Evolutionary conservation across 306 rosid genomes (phyloP), one percentile per base, ranked within the genome.

Genomic region (Rosa persica): DNA sequence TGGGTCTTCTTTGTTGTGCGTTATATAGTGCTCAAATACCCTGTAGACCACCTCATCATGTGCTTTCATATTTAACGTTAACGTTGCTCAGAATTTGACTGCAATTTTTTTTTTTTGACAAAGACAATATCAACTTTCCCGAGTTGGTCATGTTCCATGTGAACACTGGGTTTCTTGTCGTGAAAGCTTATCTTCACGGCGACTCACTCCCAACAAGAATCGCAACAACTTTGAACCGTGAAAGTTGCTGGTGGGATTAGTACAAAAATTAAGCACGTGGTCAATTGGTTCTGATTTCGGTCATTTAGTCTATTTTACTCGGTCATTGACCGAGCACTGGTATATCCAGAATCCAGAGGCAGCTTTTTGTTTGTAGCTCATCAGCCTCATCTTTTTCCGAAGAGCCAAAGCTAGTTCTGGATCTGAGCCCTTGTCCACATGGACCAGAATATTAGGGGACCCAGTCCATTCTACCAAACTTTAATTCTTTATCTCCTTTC

Each of bases 51-150:
- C 69, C 69, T 34, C 69, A 34, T 10, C 23, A 2, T 7, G 44
- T 42, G 44, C 44, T 42, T 42, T 7, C 44, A 42, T 1, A 16
- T 27, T 13, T 5, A 25, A 12, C 8, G 0, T 55, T 38, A 0
- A 6, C 2, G 1, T 58, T 79, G 82, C 77, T 60, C 58, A 39
- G 68, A 43, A 69, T 75, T 76, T 69, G 80, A 75, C 80, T 69
- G 22, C 6, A 12, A 64, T 1, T 12, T 1, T 8, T 4, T 27
- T 27, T 27, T 27, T 73, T n/a, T 5, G 13, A 9, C 5, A 5
- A 54, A 58, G 44, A 62, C 77, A 25, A 48, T 36, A 43, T 47
- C 61, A 73, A 72, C 82, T 60, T 22, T 3, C 23, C 22, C 23
- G 13, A 62, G 68, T 36, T 16, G 0, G 66, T 9, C 58, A 2